These are phyloP conservation scores for Saccharomycopsis guyanensis DNA, from an alignment of 805 yeast genomes.

Conservation along the genomic window DNA sequence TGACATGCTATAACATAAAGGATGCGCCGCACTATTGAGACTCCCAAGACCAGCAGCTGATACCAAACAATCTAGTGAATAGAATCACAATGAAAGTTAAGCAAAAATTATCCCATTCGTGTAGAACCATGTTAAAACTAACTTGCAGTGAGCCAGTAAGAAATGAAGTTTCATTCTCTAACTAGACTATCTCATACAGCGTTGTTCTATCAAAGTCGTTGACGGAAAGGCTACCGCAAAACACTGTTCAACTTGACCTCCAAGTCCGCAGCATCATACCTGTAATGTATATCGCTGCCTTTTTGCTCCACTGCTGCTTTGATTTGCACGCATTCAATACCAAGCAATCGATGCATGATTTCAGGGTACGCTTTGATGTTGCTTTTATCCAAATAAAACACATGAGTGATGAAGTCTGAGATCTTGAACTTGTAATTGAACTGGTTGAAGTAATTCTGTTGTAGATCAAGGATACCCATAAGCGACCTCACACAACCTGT, in stretches of 20 bases:
- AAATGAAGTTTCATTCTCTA: too few relatives aligned
- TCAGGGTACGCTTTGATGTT: conserved; percentile 43
- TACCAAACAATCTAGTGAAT: too few relatives aligned
- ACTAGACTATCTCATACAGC: too few relatives aligned
- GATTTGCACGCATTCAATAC: conserved; percentile 42
- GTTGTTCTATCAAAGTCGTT: too few relatives aligned
- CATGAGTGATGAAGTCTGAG: conserved; percentile 52
- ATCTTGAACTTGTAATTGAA: conserved; percentile 26
- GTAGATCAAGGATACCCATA: conserved; percentile 2
- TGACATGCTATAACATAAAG: too few relatives aligned
- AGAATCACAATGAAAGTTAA: too few relatives aligned
- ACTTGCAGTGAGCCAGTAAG: too few relatives aligned
- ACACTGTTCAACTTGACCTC: conserved; percentile 25
- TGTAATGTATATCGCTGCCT: conserved; percentile 3
- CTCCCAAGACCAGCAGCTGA: too few relatives aligned
- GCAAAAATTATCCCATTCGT: too few relatives aligned
- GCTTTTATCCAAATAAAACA: conserved; percentile 45
- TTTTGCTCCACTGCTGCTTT: conserved; percentile 21
- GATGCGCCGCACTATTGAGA: too few relatives aligned
- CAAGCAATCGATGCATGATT: conserved; percentile 30
- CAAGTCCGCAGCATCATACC: conserved; percentile 36
- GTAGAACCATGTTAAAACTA: too few relatives aligned
- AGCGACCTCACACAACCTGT: conserved; percentile 3
- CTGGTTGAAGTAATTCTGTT: conserved; percentile 4
- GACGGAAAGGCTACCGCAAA: too few relatives aligned